These are phyloP conservation scores for Salix arbutifolia DNA, from an alignment of 345 rosid genomes.

Conservation along the genomic window DNA sequence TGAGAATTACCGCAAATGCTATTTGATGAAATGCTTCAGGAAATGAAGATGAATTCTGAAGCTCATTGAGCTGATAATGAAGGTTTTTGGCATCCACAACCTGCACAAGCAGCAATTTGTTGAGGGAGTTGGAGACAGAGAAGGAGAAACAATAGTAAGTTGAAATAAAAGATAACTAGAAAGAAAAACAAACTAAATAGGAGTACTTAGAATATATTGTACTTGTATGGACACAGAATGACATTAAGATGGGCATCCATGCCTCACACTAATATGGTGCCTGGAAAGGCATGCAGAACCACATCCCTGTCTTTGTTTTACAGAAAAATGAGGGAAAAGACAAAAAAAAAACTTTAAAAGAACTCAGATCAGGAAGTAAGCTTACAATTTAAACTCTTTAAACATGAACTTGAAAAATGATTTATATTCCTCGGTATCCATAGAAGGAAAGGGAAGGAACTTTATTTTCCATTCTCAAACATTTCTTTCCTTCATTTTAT, in stretches of 20 bases:
- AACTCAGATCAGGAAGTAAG: background rate
- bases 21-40: slow-evolving; percentile 91
- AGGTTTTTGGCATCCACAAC: slow-evolving; percentile 97
- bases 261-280: background rate
- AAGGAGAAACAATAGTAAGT: background rate
- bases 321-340: no score
- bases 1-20: slow-evolving; percentile 72
- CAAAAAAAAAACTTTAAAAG: background rate
- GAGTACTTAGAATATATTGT: background rate
- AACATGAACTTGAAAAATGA: background rate
- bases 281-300: background rate
- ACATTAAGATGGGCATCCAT: background rate
- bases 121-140: background rate
- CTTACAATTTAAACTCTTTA: background rate
- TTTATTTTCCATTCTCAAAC: background rate
- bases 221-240: background rate
- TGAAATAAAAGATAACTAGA: background rate
- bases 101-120: slow-evolving; percentile 36
- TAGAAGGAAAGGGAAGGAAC: background rate
- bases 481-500: background rate
- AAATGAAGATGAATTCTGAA: slow-evolving; percentile 56
- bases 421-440: background rate
- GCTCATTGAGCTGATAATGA: slow-evolving; percentile 59
- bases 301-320: no score
- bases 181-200: background rate